Evolutionary conservation across 805 yeast genomes (phyloP).

Genomic region (Saccharomycopsis selenospora): DNA sequence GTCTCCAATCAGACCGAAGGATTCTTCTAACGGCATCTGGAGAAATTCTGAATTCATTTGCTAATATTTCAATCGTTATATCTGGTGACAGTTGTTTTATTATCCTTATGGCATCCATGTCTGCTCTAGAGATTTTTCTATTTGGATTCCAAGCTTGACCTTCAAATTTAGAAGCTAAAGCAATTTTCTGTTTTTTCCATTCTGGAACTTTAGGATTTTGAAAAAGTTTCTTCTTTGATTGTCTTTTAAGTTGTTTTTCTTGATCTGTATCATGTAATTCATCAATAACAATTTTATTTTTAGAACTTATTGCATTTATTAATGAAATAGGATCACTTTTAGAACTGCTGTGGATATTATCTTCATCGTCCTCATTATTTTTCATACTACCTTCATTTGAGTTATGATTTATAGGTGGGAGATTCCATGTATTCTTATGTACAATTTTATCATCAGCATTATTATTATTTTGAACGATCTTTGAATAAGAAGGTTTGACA

Average conservation of each 20-base stretch:
- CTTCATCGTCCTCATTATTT: too few species aligned
- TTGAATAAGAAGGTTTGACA: too few species aligned
- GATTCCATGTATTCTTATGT: too few species aligned
- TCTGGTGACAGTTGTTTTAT: conserved; percentile 53
- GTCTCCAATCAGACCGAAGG: conserved; percentile 68
- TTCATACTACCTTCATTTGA: too few species aligned
- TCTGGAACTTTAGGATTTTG: conserved; percentile 36
- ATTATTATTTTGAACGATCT: too few species aligned
- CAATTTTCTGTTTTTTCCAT: conserved; percentile 66
- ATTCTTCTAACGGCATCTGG: conserved; percentile 82
- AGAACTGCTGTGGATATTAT: background rate
- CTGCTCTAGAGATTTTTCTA: conserved; percentile 57
- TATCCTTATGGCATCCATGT: conserved; percentile 56
- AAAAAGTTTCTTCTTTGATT: conserved; percentile 20
- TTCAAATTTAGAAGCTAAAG: conserved; percentile 54
- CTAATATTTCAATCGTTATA: conserved; percentile 51
- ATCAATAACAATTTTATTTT: background rate
- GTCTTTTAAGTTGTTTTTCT: conserved; percentile 24
- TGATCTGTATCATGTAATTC: conserved; percentile 25
- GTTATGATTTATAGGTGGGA: too few species aligned
- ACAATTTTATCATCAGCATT: too few species aligned
- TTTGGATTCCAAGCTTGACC: conserved; percentile 59
- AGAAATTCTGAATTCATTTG: conserved; percentile 58
- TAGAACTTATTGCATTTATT: background rate
- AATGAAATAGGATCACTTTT: background rate